Conservation (phyloP, 2,329 filamentous ascomycete species). For the Monilinia laxa region DNA sequence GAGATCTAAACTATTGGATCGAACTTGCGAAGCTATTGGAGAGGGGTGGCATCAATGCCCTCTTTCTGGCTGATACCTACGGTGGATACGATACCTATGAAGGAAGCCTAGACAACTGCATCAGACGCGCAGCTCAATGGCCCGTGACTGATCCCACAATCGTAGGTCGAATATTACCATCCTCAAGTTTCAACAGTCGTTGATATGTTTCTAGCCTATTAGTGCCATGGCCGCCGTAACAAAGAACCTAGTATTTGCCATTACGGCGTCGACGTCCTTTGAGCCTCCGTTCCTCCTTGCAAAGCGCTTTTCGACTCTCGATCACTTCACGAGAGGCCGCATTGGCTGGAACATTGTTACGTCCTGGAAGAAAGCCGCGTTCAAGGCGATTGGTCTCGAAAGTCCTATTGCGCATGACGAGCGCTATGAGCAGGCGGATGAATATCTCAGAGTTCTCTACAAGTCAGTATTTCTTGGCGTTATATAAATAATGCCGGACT, state of each 20-base stretch:
- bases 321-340: slow-evolving; percentile 63
- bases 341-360: slow-evolving; percentile 67
- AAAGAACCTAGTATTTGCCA: slow-evolving; percentile 62
- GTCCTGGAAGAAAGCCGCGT: slow-evolving; percentile 60
- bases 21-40: slow-evolving; percentile 63
- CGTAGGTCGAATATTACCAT: slow-evolving; percentile 47
- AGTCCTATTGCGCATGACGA: slow-evolving; percentile 62
- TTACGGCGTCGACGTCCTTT: slow-evolving; percentile 64
- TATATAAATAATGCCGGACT: slow-evolving; percentile 47
- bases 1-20: slow-evolving; percentile 61
- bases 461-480: slow-evolving; percentile 68
- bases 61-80: slow-evolving; percentile 60
- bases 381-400: slow-evolving; percentile 61
- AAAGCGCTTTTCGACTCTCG: slow-evolving; percentile 62
- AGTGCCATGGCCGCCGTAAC: slow-evolving; percentile 68
- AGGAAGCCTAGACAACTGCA: slow-evolving; percentile 56
- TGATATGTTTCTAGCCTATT: slow-evolving; percentile 48
- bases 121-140: slow-evolving; percentile 65
- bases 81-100: slow-evolving; percentile 67
- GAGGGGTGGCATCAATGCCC: slow-evolving; percentile 59
- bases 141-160: slow-evolving; percentile 65
- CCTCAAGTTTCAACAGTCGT: background rate
- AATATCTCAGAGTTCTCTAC: slow-evolving; percentile 63
- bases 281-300: slow-evolving; percentile 68
- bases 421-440: slow-evolving; percentile 61